phyloP scores from a whole-genome alignment of 2,329 filamentous ascomycete species.

The Pseudocercospora vitis region DNA sequence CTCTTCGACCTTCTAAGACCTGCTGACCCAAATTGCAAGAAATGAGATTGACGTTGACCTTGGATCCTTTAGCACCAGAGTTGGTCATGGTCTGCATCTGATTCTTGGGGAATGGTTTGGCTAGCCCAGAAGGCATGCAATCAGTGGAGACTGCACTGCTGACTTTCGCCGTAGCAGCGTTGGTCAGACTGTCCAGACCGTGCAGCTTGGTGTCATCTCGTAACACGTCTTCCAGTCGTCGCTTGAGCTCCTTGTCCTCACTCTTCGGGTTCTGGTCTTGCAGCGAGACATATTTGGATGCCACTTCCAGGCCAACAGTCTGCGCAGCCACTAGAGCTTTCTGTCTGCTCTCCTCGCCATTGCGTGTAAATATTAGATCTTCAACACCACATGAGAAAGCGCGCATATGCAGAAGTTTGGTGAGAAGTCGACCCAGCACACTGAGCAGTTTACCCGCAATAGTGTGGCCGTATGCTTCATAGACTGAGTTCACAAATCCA shows the following conservation, averaged over 20 bases:
- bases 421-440: slow-evolving; percentile 84
- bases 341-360: slow-evolving; percentile 71
- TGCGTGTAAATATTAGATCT: slow-evolving; percentile 79
- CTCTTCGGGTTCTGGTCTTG: slow-evolving; percentile 62
- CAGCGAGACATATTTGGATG: slow-evolving; percentile 84
- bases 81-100: slow-evolving; percentile 99
- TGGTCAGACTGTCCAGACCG: slow-evolving; percentile 85
- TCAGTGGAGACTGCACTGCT: slow-evolving; percentile 75
- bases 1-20: slow-evolving; percentile 88
- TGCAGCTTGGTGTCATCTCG: slow-evolving; percentile 89
- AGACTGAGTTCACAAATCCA: slow-evolving; percentile 85
- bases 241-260: slow-evolving; percentile 69
- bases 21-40: slow-evolving; percentile 97
- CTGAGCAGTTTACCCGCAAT: slow-evolving; percentile 84
- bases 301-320: slow-evolving; percentile 72
- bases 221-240: slow-evolving; percentile 82
- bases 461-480: slow-evolving; percentile 88
- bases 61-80: slow-evolving; percentile 89
- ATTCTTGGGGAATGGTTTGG: slow-evolving; percentile 92
- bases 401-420: slow-evolving; percentile 85
- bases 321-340: slow-evolving; percentile 67
- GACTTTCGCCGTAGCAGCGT: slow-evolving; percentile 65
- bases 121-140: slow-evolving; percentile 78
- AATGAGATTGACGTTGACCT: slow-evolving; percentile 95
- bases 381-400: slow-evolving; percentile 98